Conservation (phyloP, 306 rosid species). For the Purshia tridentata region DNA sequence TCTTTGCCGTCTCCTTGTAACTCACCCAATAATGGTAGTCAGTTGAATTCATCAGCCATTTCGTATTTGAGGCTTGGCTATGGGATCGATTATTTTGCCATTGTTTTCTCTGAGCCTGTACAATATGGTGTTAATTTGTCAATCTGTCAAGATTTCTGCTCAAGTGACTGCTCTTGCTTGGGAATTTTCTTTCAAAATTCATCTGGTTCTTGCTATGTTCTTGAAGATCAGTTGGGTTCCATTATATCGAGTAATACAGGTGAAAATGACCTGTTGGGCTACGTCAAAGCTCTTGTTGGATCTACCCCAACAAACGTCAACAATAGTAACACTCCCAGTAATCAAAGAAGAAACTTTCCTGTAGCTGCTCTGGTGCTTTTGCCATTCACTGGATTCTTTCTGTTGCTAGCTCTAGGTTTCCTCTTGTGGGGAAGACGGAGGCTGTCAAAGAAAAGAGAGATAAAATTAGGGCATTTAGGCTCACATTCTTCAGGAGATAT, state of each 20-base stretch:
- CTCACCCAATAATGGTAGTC: conserved; percentile 24
- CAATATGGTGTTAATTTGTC: conserved; percentile 44
- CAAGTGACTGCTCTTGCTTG: conserved; percentile 70
- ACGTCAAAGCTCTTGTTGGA: conserved; percentile 44
- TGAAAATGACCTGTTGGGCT: conserved; percentile 45
- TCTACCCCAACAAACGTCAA: conserved; percentile 12
- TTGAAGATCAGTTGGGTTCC: conserved; percentile 68
- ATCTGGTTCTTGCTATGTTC: conserved; percentile 64
- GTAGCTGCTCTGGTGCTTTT: conserved; percentile 55
- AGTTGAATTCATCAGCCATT: conserved; percentile 45
- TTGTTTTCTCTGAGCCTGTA: conserved; percentile 44
- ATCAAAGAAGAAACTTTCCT: conserved; percentile 42
- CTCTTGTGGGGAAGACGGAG: conserved; percentile 53
- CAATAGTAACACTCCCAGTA: conserved; percentile 6
- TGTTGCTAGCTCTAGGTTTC: conserved; percentile 46
- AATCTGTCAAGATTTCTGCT: conserved; percentile 61
- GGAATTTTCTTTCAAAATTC: conserved; percentile 62
- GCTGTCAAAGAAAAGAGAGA: conserved; percentile 33
- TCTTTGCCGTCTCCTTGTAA: conserved; percentile 54
- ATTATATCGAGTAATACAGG: conserved; percentile 32
- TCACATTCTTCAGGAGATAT: conserved; percentile 59
- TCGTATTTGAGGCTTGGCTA: conserved; percentile 57
- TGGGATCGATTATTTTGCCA: conserved; percentile 53
- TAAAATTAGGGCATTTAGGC: conserved; percentile 41
- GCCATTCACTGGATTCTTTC: conserved; percentile 53